These are phyloP conservation scores for Tetradesmus lagerheimii DNA, from an alignment of 139 green algal species.

Conservation along the genomic window DNA sequence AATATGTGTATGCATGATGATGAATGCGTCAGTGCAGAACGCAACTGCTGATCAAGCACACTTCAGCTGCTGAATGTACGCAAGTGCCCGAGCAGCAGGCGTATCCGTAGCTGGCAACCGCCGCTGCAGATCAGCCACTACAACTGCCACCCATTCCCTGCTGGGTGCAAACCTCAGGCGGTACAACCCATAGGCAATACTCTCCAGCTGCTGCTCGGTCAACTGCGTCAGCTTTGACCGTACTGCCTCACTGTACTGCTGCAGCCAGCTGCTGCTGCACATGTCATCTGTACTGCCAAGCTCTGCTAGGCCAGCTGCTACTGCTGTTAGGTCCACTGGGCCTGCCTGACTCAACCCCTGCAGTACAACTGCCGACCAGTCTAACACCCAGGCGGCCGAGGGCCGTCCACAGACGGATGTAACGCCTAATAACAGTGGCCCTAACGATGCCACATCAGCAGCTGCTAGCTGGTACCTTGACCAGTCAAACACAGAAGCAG, in stretches of 20 bases:
- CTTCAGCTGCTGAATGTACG: conserved; percentile 12
- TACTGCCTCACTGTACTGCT: not conserved
- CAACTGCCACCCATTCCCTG: conserved; percentile 7
- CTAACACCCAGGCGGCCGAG: conserved; percentile 3
- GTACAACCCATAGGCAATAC: not conserved
- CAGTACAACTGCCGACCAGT: conserved; percentile 22
- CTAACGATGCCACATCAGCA: not conserved
- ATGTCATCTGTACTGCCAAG: not conserved
- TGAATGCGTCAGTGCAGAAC: not conserved
- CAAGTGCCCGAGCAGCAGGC: conserved; percentile 10
- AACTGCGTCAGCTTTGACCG: not conserved
- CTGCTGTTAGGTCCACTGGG: not conserved
- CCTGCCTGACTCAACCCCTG: not conserved
- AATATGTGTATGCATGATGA: no score
- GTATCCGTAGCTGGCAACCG: not conserved
- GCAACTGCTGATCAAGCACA: not conserved
- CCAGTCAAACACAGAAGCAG: conserved; percentile 21
- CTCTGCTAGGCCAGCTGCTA: conserved; percentile 1
- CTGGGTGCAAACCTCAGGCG: not conserved
- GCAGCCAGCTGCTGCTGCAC: conserved; percentile 15
- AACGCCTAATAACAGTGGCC: conserved; percentile 22
- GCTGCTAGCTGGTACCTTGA: conserved; percentile 1
- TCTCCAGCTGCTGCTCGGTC: conserved; percentile 23
- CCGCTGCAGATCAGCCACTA: not conserved
- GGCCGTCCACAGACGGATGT: not conserved